A percentile compares a stretch with the other conserved stretches of the same genome.
These are phyloP conservation scores for Zoysia matrella DNA, from an alignment of 202 grass and related monocot species.

Conservation along the genomic window DNA sequence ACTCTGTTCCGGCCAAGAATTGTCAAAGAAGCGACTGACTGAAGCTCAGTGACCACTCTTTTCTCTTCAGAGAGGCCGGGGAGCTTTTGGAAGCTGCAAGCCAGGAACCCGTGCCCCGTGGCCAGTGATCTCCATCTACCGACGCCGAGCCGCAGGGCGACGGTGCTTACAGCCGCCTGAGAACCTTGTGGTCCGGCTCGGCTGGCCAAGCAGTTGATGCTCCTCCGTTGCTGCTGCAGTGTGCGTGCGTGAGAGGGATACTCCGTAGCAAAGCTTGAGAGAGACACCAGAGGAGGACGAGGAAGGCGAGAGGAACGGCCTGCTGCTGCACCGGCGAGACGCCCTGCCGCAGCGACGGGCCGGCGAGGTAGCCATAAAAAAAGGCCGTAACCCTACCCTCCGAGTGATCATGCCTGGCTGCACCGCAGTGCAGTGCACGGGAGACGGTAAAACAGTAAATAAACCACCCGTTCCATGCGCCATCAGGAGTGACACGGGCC, in stretches of 20 bases:
- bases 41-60: neutral
- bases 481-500: neutral
- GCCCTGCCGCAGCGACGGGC: no score
- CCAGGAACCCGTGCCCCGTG: neutral
- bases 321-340: no score
- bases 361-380: no score
- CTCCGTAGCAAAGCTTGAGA: no score
- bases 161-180: neutral
- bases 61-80: neutral
- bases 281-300: no score
- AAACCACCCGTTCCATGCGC: neutral
- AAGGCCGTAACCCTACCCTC: neutral
- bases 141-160: neutral
- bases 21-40: slow-evolving; percentile 3
- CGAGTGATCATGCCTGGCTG: neutral
- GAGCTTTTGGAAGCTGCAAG: neutral
- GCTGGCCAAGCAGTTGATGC: slow-evolving; percentile 22
- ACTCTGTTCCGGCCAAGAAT: slow-evolving; percentile 4
- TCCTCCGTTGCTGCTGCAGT: no score
- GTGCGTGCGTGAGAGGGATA: no score
- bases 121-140: neutral
- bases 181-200: slow-evolving; percentile 7
- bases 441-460: slow-evolving; percentile 27
- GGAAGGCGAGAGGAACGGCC: no score
- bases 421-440: neutral